Evolutionary conservation across 116 monocot species (phyloP).

Genomic region (Dioscorea cayenensis): DNA sequence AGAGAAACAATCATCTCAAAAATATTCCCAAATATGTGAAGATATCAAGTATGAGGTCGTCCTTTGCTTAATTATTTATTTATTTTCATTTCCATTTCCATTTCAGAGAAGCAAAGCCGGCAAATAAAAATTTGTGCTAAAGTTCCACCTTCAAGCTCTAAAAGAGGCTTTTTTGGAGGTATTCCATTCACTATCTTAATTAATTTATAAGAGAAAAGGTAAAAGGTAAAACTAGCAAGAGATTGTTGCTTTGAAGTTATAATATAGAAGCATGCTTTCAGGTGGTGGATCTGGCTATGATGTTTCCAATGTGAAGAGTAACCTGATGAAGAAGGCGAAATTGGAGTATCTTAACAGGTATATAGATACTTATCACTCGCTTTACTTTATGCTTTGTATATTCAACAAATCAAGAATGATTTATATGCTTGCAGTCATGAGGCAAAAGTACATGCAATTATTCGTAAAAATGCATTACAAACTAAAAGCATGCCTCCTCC

Average conservation of each 20-base stretch:
- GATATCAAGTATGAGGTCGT: too few relatives aligned
- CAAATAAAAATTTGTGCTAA: constrained; percentile 52
- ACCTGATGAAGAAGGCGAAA: constrained; percentile 73
- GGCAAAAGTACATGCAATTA: constrained; percentile 29
- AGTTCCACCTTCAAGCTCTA: constrained; percentile 53
- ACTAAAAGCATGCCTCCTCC: constrained; percentile 8
- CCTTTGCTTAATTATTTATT: neutral
- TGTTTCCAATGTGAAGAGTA: constrained; percentile 38
- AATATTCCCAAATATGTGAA: too few relatives aligned
- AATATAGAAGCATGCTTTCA: neutral
- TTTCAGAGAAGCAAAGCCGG: constrained; percentile 51
- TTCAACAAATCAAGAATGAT: neutral
- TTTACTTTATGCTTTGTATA: neutral
- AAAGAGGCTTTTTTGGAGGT: constrained; percentile 44
- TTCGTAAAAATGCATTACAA: constrained; percentile 32
- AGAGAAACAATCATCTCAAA: too few relatives aligned
- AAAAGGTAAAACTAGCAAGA: too few relatives aligned
- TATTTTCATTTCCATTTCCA: constrained; percentile 9
- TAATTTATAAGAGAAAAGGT: too few relatives aligned
- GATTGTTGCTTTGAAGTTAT: neutral
- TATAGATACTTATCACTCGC: neutral
- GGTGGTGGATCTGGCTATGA: constrained; percentile 3
- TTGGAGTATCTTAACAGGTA: constrained; percentile 60
- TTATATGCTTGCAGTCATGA: constrained; percentile 34
- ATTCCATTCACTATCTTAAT: neutral